phyloP scores from a whole-genome alignment of 2,329 filamentous ascomycete species.

The Monosporascus sp. region DNA sequence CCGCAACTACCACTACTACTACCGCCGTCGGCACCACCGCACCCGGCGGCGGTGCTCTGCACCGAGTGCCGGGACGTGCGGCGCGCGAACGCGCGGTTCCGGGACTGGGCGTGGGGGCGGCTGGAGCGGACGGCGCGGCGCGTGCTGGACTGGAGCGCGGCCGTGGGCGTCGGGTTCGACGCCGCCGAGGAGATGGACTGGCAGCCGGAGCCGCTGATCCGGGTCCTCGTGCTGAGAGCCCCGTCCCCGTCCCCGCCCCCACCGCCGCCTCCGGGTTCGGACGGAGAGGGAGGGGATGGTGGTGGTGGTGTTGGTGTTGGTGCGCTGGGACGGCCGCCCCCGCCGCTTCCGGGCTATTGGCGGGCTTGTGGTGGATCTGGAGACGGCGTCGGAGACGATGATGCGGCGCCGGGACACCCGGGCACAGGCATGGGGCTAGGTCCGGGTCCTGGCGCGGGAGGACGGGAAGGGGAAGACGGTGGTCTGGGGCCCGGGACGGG shows the following conservation, averaged over 20 bases:
- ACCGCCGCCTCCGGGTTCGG: not conserved
- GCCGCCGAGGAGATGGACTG: conserved; percentile 26
- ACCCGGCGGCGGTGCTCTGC: conserved; percentile 9
- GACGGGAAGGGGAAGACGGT: no score
- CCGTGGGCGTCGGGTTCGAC: conserved; percentile 17
- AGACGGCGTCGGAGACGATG: not conserved
- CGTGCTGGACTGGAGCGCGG: conserved; percentile 17
- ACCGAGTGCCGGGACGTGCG: conserved; percentile 22
- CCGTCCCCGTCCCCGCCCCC: not conserved
- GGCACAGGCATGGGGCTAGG: not conserved
- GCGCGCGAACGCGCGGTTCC: conserved; percentile 20
- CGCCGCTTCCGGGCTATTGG: not conserved
- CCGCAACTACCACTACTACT: not conserved
- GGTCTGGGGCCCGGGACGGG: no score
- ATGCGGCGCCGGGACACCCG: not conserved
- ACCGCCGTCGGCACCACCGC: not conserved
- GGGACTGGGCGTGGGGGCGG: conserved; percentile 10
- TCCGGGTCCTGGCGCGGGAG: not conserved
- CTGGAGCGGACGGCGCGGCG: conserved; percentile 3
- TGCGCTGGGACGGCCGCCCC: not conserved
- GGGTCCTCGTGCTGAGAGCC: conserved; percentile 15
- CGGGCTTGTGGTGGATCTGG: not conserved
- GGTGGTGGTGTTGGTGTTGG: not conserved
- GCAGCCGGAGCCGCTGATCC: conserved; percentile 26
- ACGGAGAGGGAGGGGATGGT: not conserved